Evolutionary conservation across 306 rosid species (phyloP), one percentile per base, ranked within the genome.

Genomic region (Quercus cerris): DNA sequence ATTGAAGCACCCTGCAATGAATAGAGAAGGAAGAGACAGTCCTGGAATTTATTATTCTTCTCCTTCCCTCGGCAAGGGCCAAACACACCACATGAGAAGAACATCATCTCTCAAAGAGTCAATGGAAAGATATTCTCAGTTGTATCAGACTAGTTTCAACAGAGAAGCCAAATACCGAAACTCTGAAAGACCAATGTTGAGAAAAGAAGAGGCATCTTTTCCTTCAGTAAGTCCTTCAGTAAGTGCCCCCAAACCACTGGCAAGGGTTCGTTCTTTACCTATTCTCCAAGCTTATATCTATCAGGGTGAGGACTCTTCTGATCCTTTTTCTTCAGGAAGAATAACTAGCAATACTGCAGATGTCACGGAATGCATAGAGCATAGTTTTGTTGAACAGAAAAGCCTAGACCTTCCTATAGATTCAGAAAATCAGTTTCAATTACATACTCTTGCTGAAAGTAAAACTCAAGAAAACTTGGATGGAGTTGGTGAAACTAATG

Each of bases 261-360:
- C 82, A 51, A 87, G 98, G 85, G 85, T 90, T 80, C 87, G 69
- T 44, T 94, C 98, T 25, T 64, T 91, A 17, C 95, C 94, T 78
- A 89, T 87, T 77, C 69, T 94, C 1, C 82, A 84, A 75, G 73
- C 89, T n/a, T 78, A 75, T 72, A 64, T 75, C 74, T 63, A 82
- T 71, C 88, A 71, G n/a, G 77, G 17, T 62, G 92, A 84, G 57
- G 94, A 86, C 52, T 68, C 82, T 82, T 44, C 79, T 38, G 66
- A 28, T 62, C 4, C 23, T 75, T 82, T 71, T 62, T 85, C 88
- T 27, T 75, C 87, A 11, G 81, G 61, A 20, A 35, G 20, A 20
- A 82, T 86, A 56, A 6, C 22, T 3, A 77, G 76, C 69, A 84
- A 44, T 72, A 12, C 3, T 33, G 71, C 41, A 35, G 86, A 82